Evolutionary conservation across 495 filamentous ascomycete species (phyloP).

Genomic region (Neurospora intermedia): DNA sequence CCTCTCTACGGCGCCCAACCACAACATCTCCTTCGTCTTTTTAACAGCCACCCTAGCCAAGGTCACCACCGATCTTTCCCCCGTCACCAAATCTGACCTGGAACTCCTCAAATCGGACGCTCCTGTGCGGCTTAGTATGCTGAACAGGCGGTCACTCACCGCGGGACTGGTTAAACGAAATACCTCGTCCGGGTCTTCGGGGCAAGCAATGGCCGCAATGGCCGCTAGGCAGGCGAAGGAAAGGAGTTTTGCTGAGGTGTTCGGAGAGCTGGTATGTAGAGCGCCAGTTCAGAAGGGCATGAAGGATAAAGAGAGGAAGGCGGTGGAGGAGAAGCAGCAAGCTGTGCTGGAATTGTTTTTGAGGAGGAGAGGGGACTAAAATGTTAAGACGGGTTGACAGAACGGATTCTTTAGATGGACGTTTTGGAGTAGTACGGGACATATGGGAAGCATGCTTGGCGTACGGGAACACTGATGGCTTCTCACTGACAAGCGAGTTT

Average conservation of each 20-base stretch:
- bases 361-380: constrained; percentile 10
- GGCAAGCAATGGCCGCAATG: constrained; percentile 19
- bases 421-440: background rate
- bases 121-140: constrained; percentile 11
- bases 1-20: constrained; percentile 57
- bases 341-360: constrained; percentile 33
- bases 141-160: constrained; percentile 26
- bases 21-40: constrained; percentile 80
- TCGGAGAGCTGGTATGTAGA: constrained; percentile 36
- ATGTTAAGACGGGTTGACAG: background rate
- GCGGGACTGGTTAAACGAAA: constrained; percentile 1
- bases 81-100: constrained; percentile 27
- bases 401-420: background rate
- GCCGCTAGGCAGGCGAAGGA: constrained; percentile 35
- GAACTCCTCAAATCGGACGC: constrained; percentile 16
- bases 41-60: constrained; percentile 62
- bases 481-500: background rate
- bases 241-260: constrained; percentile 35
- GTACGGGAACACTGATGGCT: background rate
- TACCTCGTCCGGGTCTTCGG: constrained; percentile 1
- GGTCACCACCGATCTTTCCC: constrained; percentile 36
- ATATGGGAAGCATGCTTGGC: background rate
- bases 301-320: constrained; percentile 36
- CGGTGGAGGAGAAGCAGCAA: constrained; percentile 34
- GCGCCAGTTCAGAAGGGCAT: constrained; percentile 16